These are phyloP conservation scores for Mucor velutinosus DNA, from an alignment of 371 early-diverging fungal species.

Conservation along the genomic window DNA sequence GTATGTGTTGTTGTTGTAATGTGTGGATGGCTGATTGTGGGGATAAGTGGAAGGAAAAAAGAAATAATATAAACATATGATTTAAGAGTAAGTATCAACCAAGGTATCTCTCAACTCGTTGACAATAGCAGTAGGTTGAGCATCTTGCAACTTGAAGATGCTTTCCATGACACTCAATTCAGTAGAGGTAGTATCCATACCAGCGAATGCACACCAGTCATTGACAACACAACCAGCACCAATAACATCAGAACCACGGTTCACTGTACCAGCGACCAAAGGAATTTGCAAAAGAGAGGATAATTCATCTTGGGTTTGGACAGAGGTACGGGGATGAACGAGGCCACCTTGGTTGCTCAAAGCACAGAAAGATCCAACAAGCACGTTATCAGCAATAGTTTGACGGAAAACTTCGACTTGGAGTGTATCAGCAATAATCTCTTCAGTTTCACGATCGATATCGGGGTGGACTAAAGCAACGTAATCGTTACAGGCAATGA, in stretches of 20 bases:
- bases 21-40: background rate
- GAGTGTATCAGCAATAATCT: conserved; percentile 97
- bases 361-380: conserved; percentile 98
- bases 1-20: background rate
- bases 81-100: conserved; percentile 86
- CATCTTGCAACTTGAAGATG: conserved; percentile 97
- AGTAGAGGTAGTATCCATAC: conserved; percentile 96
- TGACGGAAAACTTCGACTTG: conserved; percentile 99
- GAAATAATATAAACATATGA: conserved; percentile 9
- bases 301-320: conserved; percentile 98
- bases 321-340: conserved; percentile 95
- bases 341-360: conserved; percentile 99
- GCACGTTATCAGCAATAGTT: conserved; percentile 97
- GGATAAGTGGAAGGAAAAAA: background rate
- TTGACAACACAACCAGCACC: conserved; percentile 99
- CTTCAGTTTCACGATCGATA: conserved; percentile 98
- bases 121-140: conserved; percentile 89
- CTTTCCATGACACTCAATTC: conserved; percentile 98
- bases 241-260: conserved; percentile 98
- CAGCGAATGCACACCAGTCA: conserved; percentile 99
- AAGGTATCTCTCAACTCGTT: conserved; percentile 93
- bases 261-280: conserved; percentile 99
- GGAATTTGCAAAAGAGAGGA: conserved; percentile 98
- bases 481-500: conserved; percentile 99
- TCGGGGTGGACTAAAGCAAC: conserved; percentile 99